Evolutionary conservation across 805 yeast species (phyloP).

Genomic region (Gaillardinia entomophila): DNA sequence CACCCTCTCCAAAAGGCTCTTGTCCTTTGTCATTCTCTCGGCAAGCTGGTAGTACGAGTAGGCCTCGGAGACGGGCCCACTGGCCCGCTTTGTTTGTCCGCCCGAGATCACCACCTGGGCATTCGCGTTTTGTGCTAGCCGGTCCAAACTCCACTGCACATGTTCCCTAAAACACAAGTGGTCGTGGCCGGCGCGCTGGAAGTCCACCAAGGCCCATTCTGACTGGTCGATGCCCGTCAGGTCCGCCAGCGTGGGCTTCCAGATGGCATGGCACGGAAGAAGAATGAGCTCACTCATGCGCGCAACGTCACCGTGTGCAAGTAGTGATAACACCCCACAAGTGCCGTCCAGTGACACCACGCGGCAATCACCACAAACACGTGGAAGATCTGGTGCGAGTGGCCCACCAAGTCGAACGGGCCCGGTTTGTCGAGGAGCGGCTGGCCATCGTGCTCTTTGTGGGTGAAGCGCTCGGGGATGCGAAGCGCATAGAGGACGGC

Average conservation of each 20-base stretch:
- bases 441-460: conserved; percentile 13
- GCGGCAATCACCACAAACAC: conserved; percentile 74
- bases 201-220: conserved; percentile 66
- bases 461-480: conserved; percentile 62
- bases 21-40: conserved; percentile 13
- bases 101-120: conserved; percentile 51
- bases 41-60: conserved; percentile 49
- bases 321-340: conserved; percentile 15
- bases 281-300: conserved; percentile 17
- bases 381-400: conserved; percentile 84
- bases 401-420: conserved; percentile 71
- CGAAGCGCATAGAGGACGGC: conserved; percentile 75
- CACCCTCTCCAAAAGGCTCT: conserved; percentile 20
- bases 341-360: conserved; percentile 61
- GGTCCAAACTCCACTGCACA: conserved; percentile 39
- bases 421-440: conserved; percentile 16
- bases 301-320: not conserved
- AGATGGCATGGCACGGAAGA: conserved; percentile 53
- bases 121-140: conserved; percentile 21
- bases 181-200: conserved; percentile 66
- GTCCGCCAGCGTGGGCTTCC: conserved; percentile 33
- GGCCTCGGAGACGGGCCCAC: conserved; percentile 57
- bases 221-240: conserved; percentile 40
- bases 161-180: conserved; percentile 63
- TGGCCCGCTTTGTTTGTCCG: conserved; percentile 59